Evolutionary conservation across 1,284 basidiomycete genomes (phyloP).

Genomic region (Exobasidium rhododendri): DNA sequence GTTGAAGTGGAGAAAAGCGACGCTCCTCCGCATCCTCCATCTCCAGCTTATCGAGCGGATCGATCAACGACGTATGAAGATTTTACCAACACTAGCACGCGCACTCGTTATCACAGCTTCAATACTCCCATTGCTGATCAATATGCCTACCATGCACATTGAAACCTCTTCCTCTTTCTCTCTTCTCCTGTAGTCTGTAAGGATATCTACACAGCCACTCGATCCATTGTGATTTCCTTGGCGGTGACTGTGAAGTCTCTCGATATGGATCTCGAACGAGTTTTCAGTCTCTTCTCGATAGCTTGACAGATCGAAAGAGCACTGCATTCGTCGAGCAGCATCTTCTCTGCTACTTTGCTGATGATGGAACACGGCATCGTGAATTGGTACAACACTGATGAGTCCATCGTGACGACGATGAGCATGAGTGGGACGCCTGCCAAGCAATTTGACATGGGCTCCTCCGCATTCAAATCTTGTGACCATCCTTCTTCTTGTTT

Average conservation of each 20-base stretch:
- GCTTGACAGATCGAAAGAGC: not conserved
- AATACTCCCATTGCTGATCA: slow-evolving; percentile 4
- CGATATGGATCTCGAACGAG: not conserved
- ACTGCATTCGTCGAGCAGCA: not conserved
- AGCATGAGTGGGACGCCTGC: not conserved
- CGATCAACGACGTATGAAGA: not conserved
- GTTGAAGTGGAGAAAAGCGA: not conserved
- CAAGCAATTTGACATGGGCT: not conserved
- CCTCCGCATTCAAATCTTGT: not conserved
- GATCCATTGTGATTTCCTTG: not conserved
- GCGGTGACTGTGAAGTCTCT: not conserved
- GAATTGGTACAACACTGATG: not conserved
- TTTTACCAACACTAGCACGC: not conserved
- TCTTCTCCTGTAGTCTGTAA: not conserved
- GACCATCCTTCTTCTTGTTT: not conserved
- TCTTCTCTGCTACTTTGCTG: not conserved
- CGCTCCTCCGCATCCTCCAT: not conserved
- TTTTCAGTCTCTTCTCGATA: not conserved
- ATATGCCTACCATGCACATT: not conserved
- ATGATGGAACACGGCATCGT: not conserved
- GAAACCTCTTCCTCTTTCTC: not conserved
- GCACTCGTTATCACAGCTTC: slow-evolving; percentile 4
- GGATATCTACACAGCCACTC: not conserved
- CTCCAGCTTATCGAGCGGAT: not conserved
- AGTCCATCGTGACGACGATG: not conserved